A percentile compares a stretch with the other conserved stretches of the same genome.
Evolutionary conservation across 495 filamentous ascomycete species (phyloP).

Genomic region (Pseudotulostoma volvatum): DNA sequence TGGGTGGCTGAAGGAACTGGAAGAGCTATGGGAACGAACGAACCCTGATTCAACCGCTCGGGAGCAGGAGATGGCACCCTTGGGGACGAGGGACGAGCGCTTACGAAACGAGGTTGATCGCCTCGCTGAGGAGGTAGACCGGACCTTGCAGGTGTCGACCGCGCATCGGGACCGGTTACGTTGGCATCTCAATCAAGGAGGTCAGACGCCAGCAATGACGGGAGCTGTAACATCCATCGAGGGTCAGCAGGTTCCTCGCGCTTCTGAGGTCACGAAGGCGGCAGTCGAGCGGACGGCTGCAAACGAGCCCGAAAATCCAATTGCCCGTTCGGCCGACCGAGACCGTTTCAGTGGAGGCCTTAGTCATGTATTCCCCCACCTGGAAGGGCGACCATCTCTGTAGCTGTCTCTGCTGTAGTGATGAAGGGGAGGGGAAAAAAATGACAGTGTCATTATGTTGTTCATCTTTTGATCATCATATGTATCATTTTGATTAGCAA

Average conservation of each 20-base stretch:
- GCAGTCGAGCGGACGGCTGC: too few relatives aligned
- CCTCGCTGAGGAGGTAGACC: conserved; percentile 37
- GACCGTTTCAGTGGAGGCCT: conserved; percentile 8
- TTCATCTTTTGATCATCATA: too few relatives aligned
- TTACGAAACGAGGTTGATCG: conserved; percentile 37
- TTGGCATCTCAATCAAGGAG: conserved; percentile 22
- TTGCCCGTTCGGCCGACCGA: conserved; percentile 3
- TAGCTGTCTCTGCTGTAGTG: too few relatives aligned
- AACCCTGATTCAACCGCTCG: conserved; percentile 24
- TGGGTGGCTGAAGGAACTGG: conserved; percentile 78
- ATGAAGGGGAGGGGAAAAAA: too few relatives aligned
- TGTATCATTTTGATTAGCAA: too few relatives aligned
- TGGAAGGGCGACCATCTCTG: conserved; percentile 8
- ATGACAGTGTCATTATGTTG: neutral
- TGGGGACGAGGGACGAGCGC: conserved; percentile 35
- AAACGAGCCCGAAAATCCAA: too few relatives aligned
- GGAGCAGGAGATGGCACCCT: conserved; percentile 17
- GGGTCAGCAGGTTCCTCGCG: neutral
- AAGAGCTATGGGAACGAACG: conserved; percentile 45
- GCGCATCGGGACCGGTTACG: conserved; percentile 28
- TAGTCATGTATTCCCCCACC: conserved; percentile 30
- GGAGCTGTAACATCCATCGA: neutral
- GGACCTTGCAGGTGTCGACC: conserved; percentile 30
- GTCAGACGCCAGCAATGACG: conserved; percentile 4
- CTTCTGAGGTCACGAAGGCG: too few relatives aligned